Conservation (phyloP, 2,329 filamentous ascomycete species). For the Samsoniella hepiali region DNA sequence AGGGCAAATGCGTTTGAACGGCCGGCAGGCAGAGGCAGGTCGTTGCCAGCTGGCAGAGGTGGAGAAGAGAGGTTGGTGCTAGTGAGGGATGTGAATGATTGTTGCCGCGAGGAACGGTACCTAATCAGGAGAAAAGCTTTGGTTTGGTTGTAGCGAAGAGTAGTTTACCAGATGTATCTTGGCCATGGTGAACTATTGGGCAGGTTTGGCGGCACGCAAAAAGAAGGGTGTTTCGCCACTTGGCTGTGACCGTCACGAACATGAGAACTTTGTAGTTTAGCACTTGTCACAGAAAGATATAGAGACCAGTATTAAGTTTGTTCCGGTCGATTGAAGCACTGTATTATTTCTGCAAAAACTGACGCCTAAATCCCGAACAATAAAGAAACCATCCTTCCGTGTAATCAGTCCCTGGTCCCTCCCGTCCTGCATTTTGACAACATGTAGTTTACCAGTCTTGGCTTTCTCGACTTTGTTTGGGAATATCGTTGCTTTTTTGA, state of each 20-base stretch:
- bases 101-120: background rate
- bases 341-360: background rate
- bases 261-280: too few relatives aligned
- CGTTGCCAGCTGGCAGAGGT: conserved; percentile 17
- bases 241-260: background rate
- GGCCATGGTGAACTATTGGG: background rate
- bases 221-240: background rate
- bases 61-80: conserved; percentile 2
- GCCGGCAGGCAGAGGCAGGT: conserved; percentile 6
- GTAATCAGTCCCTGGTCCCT: background rate
- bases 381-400: background rate
- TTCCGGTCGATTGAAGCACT: background rate
- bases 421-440: conserved; percentile 15
- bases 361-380: background rate
- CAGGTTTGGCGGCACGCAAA: background rate
- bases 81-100: background rate
- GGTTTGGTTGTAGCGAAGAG: background rate
- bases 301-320: background rate
- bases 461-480: background rate
- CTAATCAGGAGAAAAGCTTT: background rate
- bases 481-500: background rate
- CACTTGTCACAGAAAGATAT: too few relatives aligned
- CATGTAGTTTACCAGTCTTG: background rate
- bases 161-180: background rate
- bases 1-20: background rate